These are phyloP conservation scores for Fusarium clavum DNA, from an alignment of 2,329 filamentous ascomycete species.

Conservation along the genomic window DNA sequence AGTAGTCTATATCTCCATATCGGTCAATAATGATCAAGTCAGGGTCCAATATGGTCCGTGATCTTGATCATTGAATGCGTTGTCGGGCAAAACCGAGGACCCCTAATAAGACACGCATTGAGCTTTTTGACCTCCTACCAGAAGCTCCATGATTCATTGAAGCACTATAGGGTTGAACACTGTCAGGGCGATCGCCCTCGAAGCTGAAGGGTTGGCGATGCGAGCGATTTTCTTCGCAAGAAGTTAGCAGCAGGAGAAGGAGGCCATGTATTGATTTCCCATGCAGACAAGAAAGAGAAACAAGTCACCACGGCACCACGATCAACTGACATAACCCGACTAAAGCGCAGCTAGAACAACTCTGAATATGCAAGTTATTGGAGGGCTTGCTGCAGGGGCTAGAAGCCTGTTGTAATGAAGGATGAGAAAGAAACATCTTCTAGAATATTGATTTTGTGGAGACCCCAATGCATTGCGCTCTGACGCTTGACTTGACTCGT, in stretches of 20 bases:
- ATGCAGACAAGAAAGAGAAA: conserved; percentile 27
- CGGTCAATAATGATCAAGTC: conserved; percentile 9
- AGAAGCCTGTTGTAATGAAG: neutral
- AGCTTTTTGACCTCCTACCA: neutral
- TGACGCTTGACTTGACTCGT: conserved; percentile 26
- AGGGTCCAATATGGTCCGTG: conserved; percentile 8
- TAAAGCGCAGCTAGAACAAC: conserved; percentile 37
- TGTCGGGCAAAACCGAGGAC: conserved; percentile 13
- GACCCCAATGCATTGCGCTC: conserved; percentile 24
- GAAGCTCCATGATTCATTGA: conserved; percentile 12
- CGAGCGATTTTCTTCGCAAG: conserved; percentile 2
- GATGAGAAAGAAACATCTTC: conserved; percentile 15
- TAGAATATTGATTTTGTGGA: conserved; percentile 36
- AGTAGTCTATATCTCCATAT: conserved; percentile 15
- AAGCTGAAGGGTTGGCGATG: conserved; percentile 20
- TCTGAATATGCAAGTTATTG: conserved; percentile 1
- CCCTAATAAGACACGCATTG: neutral
- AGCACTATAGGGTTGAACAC: conserved; percentile 10
- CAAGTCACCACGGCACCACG: conserved; percentile 22
- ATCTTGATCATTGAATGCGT: conserved; percentile 16
- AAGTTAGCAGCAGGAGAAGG: conserved; percentile 4
- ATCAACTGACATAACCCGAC: conserved; percentile 24
- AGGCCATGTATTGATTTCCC: conserved; percentile 3
- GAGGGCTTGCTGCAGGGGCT: neutral
- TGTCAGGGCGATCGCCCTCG: conserved; percentile 8